Conservation (phyloP, 2,329 filamentous ascomycete species). For the Fusarium penzigii region DNA sequence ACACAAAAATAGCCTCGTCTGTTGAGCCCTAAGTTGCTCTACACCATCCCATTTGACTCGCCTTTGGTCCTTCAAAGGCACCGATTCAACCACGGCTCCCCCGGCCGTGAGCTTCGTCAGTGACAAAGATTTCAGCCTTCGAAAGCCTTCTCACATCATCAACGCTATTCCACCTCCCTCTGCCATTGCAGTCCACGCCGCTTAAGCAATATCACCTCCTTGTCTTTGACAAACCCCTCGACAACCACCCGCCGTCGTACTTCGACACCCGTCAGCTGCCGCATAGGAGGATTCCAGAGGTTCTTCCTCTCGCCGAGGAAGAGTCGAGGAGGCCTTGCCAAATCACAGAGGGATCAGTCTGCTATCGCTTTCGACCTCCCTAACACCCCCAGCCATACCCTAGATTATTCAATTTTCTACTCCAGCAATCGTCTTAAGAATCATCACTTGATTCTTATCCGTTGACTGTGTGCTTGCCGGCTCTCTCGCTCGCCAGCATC, state of each 20-base stretch:
- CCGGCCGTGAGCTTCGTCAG: constrained; percentile 62
- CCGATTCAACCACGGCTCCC: constrained; percentile 59
- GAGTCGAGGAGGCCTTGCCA: constrained; percentile 99
- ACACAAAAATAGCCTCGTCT: neutral
- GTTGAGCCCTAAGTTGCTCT: neutral
- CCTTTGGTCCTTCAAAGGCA: constrained; percentile 74
- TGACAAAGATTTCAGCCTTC: constrained; percentile 70
- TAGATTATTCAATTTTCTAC: constrained; percentile 13
- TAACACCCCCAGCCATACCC: constrained; percentile 59
- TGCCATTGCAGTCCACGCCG: constrained; percentile 44
- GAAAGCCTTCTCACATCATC: constrained; percentile 66
- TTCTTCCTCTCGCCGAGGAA: constrained; percentile 99
- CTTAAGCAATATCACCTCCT: constrained; percentile 38
- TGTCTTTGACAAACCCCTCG: constrained; percentile 33
- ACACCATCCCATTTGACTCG: constrained; percentile 32
- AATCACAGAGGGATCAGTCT: constrained; percentile 85
- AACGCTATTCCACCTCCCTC: constrained; percentile 63
- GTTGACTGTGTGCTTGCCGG: neutral
- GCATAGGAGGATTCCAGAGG: constrained; percentile 98
- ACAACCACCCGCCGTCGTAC: constrained; percentile 47
- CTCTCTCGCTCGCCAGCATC: constrained; percentile 1
- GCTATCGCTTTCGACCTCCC: constrained; percentile 93
- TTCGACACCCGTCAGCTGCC: constrained; percentile 83
- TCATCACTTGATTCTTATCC: neutral
- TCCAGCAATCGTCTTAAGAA: constrained; percentile 9